A percentile compares a stretch with the other conserved stretches of the same genome.
Conservation (phyloP, 1,139 yeast species). For the Pneumocystis wakefieldiae region DNA sequence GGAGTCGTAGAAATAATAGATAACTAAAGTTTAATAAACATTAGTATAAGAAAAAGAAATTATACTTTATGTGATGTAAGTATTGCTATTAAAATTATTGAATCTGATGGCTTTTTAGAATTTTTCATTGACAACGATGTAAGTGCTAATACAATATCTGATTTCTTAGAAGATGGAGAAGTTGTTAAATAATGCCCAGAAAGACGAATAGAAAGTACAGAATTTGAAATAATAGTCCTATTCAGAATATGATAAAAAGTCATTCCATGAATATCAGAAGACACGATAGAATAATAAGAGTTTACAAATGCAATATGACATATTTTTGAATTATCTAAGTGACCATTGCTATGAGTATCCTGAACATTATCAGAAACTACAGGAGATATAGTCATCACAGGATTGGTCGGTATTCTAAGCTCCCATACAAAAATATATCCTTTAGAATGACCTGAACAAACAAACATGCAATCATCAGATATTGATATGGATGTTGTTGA, state of each 20-base stretch:
- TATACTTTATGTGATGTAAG: conserved; percentile 32
- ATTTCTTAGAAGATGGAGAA: not conserved
- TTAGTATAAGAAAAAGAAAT: not conserved
- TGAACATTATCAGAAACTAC: conserved; percentile 25
- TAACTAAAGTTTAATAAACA: conserved; percentile 20
- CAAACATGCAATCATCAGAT: conserved; percentile 37
- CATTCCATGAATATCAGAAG: conserved; percentile 47
- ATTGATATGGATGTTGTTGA: conserved; percentile 34
- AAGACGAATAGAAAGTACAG: conserved; percentile 37
- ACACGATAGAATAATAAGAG: conserved; percentile 39
- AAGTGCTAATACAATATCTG: conserved; percentile 24
- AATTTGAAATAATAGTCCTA: conserved; percentile 38
- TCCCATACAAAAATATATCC: conserved; percentile 37
- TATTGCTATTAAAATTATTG: conserved; percentile 45
- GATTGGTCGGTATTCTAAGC: conserved; percentile 17
- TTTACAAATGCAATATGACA: conserved; percentile 41
- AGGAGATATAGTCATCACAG: conserved; percentile 17
- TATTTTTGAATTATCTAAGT: conserved; percentile 34
- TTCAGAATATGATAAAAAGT: conserved; percentile 46
- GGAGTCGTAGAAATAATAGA: conserved; percentile 45
- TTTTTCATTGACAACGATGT: conserved; percentile 43
- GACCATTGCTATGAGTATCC: conserved; percentile 35
- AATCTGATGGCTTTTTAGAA: conserved; percentile 37
- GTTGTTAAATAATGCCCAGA: conserved; percentile 29
- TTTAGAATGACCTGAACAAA: conserved; percentile 34